Base-by-base conservation (phyloP, 306 rosid genomes). In the Cicer bijugum region DNA sequence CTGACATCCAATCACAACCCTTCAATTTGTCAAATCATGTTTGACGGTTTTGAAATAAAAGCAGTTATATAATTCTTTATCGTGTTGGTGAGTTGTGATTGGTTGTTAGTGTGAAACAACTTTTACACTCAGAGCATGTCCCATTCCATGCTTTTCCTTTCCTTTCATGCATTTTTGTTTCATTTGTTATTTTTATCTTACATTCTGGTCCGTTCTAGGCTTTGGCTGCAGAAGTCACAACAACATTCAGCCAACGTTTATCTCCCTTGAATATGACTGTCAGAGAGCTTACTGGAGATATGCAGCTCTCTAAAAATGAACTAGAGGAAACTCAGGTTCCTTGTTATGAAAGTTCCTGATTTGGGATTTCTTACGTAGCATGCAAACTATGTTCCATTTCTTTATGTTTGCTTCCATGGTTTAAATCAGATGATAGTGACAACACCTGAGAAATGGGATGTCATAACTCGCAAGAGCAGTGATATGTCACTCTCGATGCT, bases 391-490 rank as follows among this genome's bases (percentile, higher is more conserved):
- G 44, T 59, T 60, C 9, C 39, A 66, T 70, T 70, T 67, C 1
- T 23, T 23, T 6, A 28, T 35, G 33, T 76, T 58, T 39, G 14
- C 39, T 43, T 16, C 39, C 55, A n/a, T 82, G 57, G 75, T 82
- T 74, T 81, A 60, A 69, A 82, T 70, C 86, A 93, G 97, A 93
- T 93, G 98, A 93, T 93, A 83, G 98, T 93, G 80, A 93, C 98
- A 55, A 93, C 98, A 77, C 98, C 98, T 75, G 98, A 93, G 88
- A 93, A 93, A 84, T 93, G 98, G 98, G 98, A 93, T 82, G 98
- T 93, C 77, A 93, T 93, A 69, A 93, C 98, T 65, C 94, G 98
- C 84, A 93, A 93, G 89, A 93, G 98, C 83, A 91, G 98, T 71
- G 98, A 93, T 76, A 93, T 91, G 98, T 86, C 98, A 46, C 88